Conservation (phyloP, 257 asterid species). For the Capsicum baccatum region DNA sequence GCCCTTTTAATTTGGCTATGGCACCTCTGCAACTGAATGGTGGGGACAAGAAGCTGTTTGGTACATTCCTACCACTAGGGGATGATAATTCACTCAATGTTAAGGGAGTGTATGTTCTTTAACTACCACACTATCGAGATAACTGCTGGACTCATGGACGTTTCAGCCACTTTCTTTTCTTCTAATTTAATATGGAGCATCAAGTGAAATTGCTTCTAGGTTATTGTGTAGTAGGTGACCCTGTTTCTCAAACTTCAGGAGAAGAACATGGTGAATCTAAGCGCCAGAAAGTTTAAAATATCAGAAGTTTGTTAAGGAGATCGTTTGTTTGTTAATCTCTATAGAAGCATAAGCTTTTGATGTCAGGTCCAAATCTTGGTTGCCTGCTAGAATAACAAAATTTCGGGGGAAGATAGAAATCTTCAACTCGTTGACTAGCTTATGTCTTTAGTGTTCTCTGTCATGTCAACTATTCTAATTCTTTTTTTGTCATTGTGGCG, state of each 20-base stretch:
- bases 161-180: neutral
- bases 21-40: constrained; percentile 82
- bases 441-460: constrained; percentile 1
- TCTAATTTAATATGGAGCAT: neutral
- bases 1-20: constrained; percentile 94
- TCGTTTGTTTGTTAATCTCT: neutral
- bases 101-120: constrained; percentile 67
- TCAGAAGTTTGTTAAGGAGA: neutral
- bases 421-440: neutral
- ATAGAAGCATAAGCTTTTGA: neutral
- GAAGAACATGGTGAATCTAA: neutral
- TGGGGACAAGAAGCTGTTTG: constrained; percentile 84
- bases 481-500: neutral
- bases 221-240: neutral
- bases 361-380: neutral
- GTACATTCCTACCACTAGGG: constrained; percentile 74
- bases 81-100: constrained; percentile 60
- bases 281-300: neutral
- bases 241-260: neutral
- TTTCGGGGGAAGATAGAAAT: neutral
- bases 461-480: constrained; percentile 24
- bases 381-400: neutral
- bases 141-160: neutral
- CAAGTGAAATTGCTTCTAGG: neutral
- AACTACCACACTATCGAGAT: constrained; percentile 15